Evolutionary conservation across 768 basidiomycete species (phyloP).

Genomic region (Boletellus ananiceps): DNA sequence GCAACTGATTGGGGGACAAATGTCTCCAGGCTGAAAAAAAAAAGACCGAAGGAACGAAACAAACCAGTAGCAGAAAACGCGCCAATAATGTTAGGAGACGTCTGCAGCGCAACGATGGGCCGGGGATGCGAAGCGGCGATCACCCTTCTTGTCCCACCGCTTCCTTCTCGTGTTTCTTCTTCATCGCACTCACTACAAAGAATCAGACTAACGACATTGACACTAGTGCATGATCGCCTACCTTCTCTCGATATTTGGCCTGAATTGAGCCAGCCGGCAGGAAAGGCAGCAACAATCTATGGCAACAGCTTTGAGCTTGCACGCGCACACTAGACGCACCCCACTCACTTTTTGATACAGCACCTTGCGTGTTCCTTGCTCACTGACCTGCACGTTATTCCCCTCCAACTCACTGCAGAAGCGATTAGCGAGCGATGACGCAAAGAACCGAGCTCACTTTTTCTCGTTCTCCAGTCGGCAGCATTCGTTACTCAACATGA

Average conservation of each 20-base stretch:
- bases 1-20: not conserved
- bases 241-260: slow-evolving; percentile 86
- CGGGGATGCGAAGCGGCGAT: not conserved
- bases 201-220: not conserved
- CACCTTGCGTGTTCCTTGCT: slow-evolving; percentile 74
- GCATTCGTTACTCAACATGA: slow-evolving; percentile 77
- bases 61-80: slow-evolving; percentile 1
- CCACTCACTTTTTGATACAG: slow-evolving; percentile 69
- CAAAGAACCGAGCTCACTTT: slow-evolving; percentile 35
- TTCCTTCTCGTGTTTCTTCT: slow-evolving; percentile 76
- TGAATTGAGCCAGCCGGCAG: slow-evolving; percentile 80
- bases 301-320: not conserved
- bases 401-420: slow-evolving; percentile 53
- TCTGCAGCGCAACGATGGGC: not conserved
- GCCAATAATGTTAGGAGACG: slow-evolving; percentile 19
- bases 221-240: slow-evolving; percentile 31
- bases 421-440: not conserved
- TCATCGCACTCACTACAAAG: slow-evolving; percentile 71
- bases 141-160: slow-evolving; percentile 52
- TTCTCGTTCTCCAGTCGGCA: slow-evolving; percentile 66
- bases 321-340: not conserved
- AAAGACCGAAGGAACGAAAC: not conserved
- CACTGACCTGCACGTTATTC: slow-evolving; percentile 66
- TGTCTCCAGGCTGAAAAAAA: not conserved
- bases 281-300: slow-evolving; percentile 76